Evolutionary conservation across 2,329 filamentous ascomycete species (phyloP).

Genomic region (Teratosphaeria destructans): DNA sequence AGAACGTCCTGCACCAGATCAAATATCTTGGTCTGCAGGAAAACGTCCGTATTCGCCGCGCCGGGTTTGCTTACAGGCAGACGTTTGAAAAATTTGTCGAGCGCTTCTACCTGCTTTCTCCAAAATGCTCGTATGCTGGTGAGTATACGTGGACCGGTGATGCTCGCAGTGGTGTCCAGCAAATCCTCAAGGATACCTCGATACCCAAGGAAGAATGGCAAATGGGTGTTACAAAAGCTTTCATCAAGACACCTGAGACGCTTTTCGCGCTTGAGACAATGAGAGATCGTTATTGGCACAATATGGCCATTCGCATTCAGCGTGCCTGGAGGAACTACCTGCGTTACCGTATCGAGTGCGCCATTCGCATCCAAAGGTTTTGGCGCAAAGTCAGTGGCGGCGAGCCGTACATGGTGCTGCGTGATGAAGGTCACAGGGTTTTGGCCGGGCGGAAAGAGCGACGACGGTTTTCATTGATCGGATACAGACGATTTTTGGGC

Average conservation of each 20-base stretch:
- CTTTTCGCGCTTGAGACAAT: constrained; percentile 94
- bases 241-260: constrained; percentile 96
- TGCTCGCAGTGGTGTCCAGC: constrained; percentile 73
- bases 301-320: constrained; percentile 97
- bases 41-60: constrained; percentile 92
- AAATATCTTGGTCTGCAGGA: constrained; percentile 99
- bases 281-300: constrained; percentile 97
- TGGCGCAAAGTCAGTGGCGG: constrained; percentile 91
- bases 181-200: constrained; percentile 92
- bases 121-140: constrained; percentile 89
- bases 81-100: constrained; percentile 98
- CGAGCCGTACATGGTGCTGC: constrained; percentile 75
- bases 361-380: constrained; percentile 86
- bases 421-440: constrained; percentile 77
- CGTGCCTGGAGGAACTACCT: constrained; percentile 95
- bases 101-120: constrained; percentile 88
- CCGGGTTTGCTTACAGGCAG: constrained; percentile 93
- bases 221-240: constrained; percentile 91
- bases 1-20: constrained; percentile 93
- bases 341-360: constrained; percentile 82
- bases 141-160: constrained; percentile 95
- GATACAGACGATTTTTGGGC: constrained; percentile 83
- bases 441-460: constrained; percentile 82
- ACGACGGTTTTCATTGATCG: constrained; percentile 78
- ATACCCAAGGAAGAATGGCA: constrained; percentile 95